These are phyloP conservation scores for Geotrichum candidum DNA, from an alignment of 1,139 yeast species.

Conservation along the genomic window DNA sequence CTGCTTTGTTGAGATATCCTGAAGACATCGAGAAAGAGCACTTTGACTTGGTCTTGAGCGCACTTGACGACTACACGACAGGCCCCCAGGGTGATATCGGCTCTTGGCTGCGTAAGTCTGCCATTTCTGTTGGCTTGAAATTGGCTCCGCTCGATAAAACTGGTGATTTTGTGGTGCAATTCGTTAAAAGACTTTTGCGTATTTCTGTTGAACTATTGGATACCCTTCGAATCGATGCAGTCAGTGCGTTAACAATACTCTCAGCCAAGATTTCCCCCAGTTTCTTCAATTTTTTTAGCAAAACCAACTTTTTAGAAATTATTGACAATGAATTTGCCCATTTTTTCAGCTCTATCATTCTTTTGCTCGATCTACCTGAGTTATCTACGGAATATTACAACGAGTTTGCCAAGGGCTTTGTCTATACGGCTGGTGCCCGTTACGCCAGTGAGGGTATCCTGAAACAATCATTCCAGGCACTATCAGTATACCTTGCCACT, in stretches of 20 bases:
- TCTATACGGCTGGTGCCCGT: conserved; percentile 55
- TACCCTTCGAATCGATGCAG: conserved; percentile 35
- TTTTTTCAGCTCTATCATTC: conserved; percentile 18
- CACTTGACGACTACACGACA: conserved; percentile 34
- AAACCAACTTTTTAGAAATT: conserved; percentile 13
- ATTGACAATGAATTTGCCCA: conserved; percentile 14
- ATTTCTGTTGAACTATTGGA: conserved; percentile 50
- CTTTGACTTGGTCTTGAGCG: conserved; percentile 19
- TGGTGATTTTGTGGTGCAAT: conserved; percentile 15
- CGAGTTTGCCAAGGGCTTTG: conserved; percentile 46
- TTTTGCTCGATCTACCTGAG: conserved; percentile 21
- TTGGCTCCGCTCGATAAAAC: conserved; percentile 3
- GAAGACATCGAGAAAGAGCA: not conserved
- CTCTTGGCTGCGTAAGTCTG: conserved; percentile 54
- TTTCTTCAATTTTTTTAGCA: conserved; percentile 1
- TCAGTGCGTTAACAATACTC: conserved; percentile 14
- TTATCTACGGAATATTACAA: conserved; percentile 35
- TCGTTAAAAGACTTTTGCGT: conserved; percentile 43
- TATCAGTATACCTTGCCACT: conserved; percentile 37
- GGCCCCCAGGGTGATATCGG: conserved; percentile 49
- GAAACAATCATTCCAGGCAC: conserved; percentile 41
- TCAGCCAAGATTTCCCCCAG: not conserved
- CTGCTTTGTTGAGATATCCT: not conserved
- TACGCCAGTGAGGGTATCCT: conserved; percentile 49
- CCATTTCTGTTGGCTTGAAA: conserved; percentile 33